Evolutionary conservation across 805 yeast genomes (phyloP).

Genomic region (Yarrowia deformans): DNA sequence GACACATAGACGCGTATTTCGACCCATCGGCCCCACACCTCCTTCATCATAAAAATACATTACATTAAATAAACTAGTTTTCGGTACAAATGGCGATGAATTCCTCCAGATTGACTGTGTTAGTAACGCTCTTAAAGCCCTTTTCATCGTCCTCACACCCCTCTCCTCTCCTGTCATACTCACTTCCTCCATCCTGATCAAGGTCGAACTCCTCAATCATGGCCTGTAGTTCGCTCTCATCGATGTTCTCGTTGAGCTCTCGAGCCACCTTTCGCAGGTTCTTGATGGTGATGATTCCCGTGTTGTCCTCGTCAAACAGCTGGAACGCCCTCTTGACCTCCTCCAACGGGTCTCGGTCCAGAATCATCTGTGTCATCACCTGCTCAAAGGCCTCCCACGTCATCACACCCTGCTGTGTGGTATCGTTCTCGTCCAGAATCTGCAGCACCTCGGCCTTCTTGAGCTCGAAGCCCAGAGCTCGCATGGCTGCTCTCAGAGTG

Average conservation of each 20-base stretch:
- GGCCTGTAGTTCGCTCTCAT: slow-evolving; percentile 91
- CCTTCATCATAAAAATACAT: slow-evolving; percentile 24
- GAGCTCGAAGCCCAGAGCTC: slow-evolving; percentile 92
- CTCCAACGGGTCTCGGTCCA: slow-evolving; percentile 89
- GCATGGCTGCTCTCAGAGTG: slow-evolving; percentile 74
- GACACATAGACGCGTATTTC: too few species aligned
- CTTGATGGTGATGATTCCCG: slow-evolving; percentile 83
- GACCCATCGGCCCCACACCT: neutral
- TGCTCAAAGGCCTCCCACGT: slow-evolving; percentile 82
- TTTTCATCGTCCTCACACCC: neutral
- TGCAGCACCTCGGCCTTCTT: slow-evolving; percentile 80
- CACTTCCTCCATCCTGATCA: slow-evolving; percentile 90
- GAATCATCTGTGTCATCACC: slow-evolving; percentile 79
- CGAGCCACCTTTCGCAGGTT: slow-evolving; percentile 88
- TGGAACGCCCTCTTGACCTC: slow-evolving; percentile 90
- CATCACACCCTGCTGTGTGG: slow-evolving; percentile 69
- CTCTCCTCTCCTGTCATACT: slow-evolving; percentile 8
- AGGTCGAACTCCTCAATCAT: slow-evolving; percentile 98
- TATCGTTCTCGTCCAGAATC: slow-evolving; percentile 80
- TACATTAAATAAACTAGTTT: slow-evolving; percentile 43
- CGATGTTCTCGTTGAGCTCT: slow-evolving; percentile 88
- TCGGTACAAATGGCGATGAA: slow-evolving; percentile 89
- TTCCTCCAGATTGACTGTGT: slow-evolving; percentile 77
- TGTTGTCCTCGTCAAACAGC: slow-evolving; percentile 84
- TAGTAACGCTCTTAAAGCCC: neutral